Conservation (phyloP, 2,329 filamentous ascomycete species). For the Ambrosiella cleistominuta region DNA sequence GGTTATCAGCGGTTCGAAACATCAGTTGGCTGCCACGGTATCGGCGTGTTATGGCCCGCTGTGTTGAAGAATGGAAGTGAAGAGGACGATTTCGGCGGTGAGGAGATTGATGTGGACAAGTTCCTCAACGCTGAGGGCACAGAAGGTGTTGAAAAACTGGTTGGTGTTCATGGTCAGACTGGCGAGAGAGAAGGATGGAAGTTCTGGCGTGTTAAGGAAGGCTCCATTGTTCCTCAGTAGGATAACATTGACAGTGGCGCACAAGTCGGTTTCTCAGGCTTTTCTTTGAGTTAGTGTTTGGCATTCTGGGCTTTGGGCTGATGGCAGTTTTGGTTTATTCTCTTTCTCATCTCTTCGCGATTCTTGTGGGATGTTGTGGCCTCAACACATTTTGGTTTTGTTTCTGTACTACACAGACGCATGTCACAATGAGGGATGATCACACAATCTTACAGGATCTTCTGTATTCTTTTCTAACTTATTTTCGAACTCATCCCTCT, state of each 20-base stretch:
- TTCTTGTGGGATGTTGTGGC: not conserved
- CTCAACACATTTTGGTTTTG: not conserved
- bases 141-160: constrained; percentile 71
- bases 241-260: not conserved
- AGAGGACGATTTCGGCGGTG: constrained; percentile 60
- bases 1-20: constrained; percentile 77
- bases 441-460: not conserved
- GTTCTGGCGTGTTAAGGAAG: constrained; percentile 50
- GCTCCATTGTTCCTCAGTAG: constrained; percentile 7
- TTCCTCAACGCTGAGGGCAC: constrained; percentile 70
- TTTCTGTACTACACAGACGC: not conserved
- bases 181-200: constrained; percentile 69
- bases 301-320: not conserved
- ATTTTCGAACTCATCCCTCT: not conserved
- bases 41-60: constrained; percentile 86
- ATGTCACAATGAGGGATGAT: not conserved
- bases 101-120: constrained; percentile 78
- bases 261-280: not conserved
- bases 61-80: constrained; percentile 72
- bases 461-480: not conserved
- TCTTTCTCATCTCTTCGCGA: not conserved
- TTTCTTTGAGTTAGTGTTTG: constrained; percentile 3
- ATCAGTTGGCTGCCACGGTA: constrained; percentile 79
- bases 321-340: not conserved
- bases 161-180: constrained; percentile 54